Evolutionary conservation across 495 filamentous ascomycete species (phyloP), one percentile per base, ranked within the genome.

Genomic region (Annulohypoxylon nitens): DNA sequence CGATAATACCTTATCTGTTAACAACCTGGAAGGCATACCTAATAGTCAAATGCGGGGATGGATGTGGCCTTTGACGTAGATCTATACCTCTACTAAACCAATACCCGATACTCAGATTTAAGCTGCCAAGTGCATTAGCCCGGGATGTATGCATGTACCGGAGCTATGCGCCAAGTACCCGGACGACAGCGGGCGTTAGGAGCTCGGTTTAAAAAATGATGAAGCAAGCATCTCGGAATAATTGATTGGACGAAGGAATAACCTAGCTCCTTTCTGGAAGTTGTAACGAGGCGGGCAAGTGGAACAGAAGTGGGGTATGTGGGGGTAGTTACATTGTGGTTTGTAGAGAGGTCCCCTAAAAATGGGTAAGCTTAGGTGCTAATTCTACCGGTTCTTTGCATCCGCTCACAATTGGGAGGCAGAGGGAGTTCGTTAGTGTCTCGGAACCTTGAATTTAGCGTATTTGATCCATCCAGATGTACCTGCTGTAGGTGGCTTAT

Each of bases 201-300:
- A 37, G 53, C 20, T 60, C 36, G 57, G 57, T 60, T 30, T 18
- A 60, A 43, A 43, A 43, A 43, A 41, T 60, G 20, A 41, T 60
- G 25, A 45, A 25, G 37, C 34, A 41, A 25, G 36, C 39, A 26
- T 43, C 3, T 26, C 10, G 10, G 12, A 14, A 16, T 14, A 41
- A 63, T 12, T 69, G 61, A 74, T 74, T 74, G 71, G 66, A 39
- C 33, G 18, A 30, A n/a, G 14, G 26, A 11, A 47, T 26, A 48
- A 48, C 41, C 67, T 75, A 70, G 62, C 58, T 70, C 67, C 63
- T 58, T 74, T 74, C 71, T 74, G 67, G 66, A 62, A 69, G 65
- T 74, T 61, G 61, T 50, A 50, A 58, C 41, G 47, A 39, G 62
- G 58, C 63, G 67, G 67, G 36, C 25, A 18, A 53, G 66, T 74